Evolutionary conservation across 495 filamentous ascomycete genomes (phyloP), one percentile per base, ranked within the genome.

Genomic region (Lasiosphaeria hispida): DNA sequence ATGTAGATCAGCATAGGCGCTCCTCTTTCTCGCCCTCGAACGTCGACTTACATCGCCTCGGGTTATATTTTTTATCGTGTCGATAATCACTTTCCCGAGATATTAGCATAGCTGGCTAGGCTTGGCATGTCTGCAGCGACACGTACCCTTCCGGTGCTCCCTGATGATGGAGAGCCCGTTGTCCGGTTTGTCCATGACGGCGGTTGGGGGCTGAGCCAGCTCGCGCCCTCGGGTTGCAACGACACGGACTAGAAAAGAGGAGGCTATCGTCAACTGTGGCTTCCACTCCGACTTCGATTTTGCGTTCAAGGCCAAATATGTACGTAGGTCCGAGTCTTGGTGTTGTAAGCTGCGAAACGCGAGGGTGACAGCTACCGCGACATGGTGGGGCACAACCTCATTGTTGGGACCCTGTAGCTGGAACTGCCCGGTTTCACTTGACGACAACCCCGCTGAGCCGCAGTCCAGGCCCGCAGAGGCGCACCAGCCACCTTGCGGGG

Each of bases 41-140:
- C 41, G 41, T n/a, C 40, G 17, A 66, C 79, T 67, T 67, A 83
- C 80, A 48, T 83, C 80, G 61, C 79, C 79, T 62, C 64, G 71
- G 58, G 80, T 80, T 38, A 83, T 83, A 48, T 68, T 69, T 61
- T 75, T 80, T 43, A 86, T 79, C 11, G 76, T 78, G 30, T 79
- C 72, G 61, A 85, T 72, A 51, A 85, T 71, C 23, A 53, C 69
- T 65, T 37, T 33, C 33, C 7, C 2, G 7, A 17, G 9, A 15
- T 30, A 39, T 44, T 30, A 62, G 55, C n/a, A 39, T 10, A 6
- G 4, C 23, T 10, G 30, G 15, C 10, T 7, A 17, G 15, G 42
- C 37, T 2, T 37, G 2, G n/a, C 14, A 14, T 35, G 40, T 14
- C n/a, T 6, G 23, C 14, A 15, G 42, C 42, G 38, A 4, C 10